Conservation (phyloP, 2,329 filamentous ascomycete genomes). For the Amphichorda felina region DNA sequence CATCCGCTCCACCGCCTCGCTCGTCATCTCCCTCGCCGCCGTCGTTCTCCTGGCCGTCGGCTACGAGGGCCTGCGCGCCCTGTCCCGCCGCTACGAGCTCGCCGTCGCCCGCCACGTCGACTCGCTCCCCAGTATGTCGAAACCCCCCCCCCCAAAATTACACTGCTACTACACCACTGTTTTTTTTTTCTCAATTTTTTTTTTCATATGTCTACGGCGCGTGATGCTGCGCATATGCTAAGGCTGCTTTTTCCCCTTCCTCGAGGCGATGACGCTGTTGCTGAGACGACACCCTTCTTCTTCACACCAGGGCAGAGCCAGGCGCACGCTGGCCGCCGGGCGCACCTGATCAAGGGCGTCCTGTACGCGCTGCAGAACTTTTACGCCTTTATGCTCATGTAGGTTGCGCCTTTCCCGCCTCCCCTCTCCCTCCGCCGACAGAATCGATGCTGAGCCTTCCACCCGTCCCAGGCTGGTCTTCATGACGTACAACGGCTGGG, state of each 20-base stretch:
- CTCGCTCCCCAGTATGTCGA: constrained; percentile 37
- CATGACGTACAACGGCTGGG: constrained; percentile 99
- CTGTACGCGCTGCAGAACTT: constrained; percentile 93
- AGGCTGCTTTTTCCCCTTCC: not conserved
- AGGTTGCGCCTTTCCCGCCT: constrained; percentile 25
- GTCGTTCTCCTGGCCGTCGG: constrained; percentile 78
- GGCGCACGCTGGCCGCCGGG: constrained; percentile 48
- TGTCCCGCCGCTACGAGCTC: constrained; percentile 65
- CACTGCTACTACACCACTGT: not conserved
- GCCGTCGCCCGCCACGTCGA: constrained; percentile 34
- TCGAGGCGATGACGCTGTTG: constrained; percentile 28
- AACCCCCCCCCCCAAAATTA: not conserved
- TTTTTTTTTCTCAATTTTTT: not conserved
- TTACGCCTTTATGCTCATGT: constrained; percentile 99
- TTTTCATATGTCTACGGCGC: not conserved
- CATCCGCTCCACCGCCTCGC: constrained; percentile 58
- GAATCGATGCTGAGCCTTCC: constrained; percentile 18
- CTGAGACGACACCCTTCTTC: constrained; percentile 53
- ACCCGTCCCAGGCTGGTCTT: constrained; percentile 65
- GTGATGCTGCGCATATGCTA: constrained; percentile 1
- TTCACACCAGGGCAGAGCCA: constrained; percentile 63
- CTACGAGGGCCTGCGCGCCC: constrained; percentile 78
- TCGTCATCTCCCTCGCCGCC: constrained; percentile 71
- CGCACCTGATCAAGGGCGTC: constrained; percentile 66
- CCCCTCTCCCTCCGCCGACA: not conserved